A percentile compares a stretch with the other conserved stretches of the same genome.
Evolutionary conservation across 2,329 filamentous ascomycete genomes (phyloP).

Genomic region (Nectriaceae sp.): DNA sequence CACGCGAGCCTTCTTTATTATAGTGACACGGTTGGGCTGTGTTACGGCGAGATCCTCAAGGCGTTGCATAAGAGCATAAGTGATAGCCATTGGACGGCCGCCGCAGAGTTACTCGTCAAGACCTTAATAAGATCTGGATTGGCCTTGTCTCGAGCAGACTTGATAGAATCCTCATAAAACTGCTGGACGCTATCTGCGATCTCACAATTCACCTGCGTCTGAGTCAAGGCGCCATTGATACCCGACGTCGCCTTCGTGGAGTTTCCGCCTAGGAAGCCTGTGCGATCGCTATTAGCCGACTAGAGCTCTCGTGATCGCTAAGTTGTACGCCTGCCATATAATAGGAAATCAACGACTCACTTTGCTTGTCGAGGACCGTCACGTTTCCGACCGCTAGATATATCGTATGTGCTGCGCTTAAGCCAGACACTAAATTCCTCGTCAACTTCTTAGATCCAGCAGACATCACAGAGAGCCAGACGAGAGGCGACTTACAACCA

Average conservation of each 20-base stretch:
- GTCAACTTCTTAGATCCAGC: too few species aligned
- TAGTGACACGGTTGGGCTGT: conserved; percentile 89
- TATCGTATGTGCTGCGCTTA: too few species aligned
- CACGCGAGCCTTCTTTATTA: conserved; percentile 98
- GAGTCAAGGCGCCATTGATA: conserved; percentile 97
- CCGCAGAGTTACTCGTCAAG: conserved; percentile 96
- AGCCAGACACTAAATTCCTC: too few species aligned
- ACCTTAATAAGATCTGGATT: conserved; percentile 98
- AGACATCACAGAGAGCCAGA: too few species aligned
- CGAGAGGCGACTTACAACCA: too few species aligned
- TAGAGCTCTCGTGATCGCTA: conserved; percentile 1
- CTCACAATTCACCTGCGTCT: conserved; percentile 86
- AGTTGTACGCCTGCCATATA: conserved; percentile 20
- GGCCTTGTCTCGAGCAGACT: conserved; percentile 98
- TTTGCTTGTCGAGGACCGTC: conserved; percentile 96
- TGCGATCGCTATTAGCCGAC: conserved; percentile 4
- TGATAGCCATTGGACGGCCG: conserved; percentile 99
- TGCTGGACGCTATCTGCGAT: conserved; percentile 97
- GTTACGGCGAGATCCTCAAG: conserved; percentile 92
- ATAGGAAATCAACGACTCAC: conserved; percentile 67
- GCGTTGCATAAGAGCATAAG: conserved; percentile 97
- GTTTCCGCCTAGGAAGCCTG: conserved; percentile 99
- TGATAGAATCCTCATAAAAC: conserved; percentile 98
- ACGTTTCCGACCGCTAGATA: conserved; percentile 97
- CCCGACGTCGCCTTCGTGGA: conserved; percentile 98